phyloP scores from a whole-genome alignment of 257 asterid genomes.

The Anisodus acutangulus region DNA sequence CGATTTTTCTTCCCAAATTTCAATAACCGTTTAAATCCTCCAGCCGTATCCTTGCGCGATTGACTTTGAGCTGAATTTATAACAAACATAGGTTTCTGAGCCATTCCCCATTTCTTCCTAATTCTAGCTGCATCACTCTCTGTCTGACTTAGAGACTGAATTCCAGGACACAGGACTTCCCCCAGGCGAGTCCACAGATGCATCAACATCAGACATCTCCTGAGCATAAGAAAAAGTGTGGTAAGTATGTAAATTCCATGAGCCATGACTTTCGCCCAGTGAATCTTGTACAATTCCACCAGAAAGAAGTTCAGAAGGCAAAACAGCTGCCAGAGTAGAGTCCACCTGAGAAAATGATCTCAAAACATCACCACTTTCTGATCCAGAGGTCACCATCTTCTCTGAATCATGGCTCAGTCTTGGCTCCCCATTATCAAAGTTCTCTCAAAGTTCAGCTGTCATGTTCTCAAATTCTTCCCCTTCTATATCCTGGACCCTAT shows the following conservation, averaged over 20 bases:
- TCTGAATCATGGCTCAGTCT: slow-evolving; percentile 42
- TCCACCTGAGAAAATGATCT: slow-evolving; percentile 56
- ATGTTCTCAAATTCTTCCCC: slow-evolving; percentile 56
- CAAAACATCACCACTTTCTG: slow-evolving; percentile 58
- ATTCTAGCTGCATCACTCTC: slow-evolving; percentile 76
- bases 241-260: slow-evolving; percentile 48
- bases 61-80: slow-evolving; percentile 54
- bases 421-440: slow-evolving; percentile 35
- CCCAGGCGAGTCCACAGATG: slow-evolving; percentile 62
- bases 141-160: slow-evolving; percentile 65
- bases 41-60: slow-evolving; percentile 73
- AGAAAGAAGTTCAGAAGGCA: slow-evolving; percentile 46
- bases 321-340: slow-evolving; percentile 56
- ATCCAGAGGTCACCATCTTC: slow-evolving; percentile 54
- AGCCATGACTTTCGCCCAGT: slow-evolving; percentile 51
- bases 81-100: slow-evolving; percentile 65
- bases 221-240: slow-evolving; percentile 66
- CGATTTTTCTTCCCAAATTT: slow-evolving; percentile 82
- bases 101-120: slow-evolving; percentile 90
- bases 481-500: slow-evolving; percentile 44
- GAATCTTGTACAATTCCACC: slow-evolving; percentile 59
- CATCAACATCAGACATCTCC: slow-evolving; percentile 75
- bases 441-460: slow-evolving; percentile 25
- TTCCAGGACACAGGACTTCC: slow-evolving; percentile 91
- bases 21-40: slow-evolving; percentile 77